Base-by-base conservation (phyloP, 106 monocot species). In the Cymbidium sinense region DNA sequence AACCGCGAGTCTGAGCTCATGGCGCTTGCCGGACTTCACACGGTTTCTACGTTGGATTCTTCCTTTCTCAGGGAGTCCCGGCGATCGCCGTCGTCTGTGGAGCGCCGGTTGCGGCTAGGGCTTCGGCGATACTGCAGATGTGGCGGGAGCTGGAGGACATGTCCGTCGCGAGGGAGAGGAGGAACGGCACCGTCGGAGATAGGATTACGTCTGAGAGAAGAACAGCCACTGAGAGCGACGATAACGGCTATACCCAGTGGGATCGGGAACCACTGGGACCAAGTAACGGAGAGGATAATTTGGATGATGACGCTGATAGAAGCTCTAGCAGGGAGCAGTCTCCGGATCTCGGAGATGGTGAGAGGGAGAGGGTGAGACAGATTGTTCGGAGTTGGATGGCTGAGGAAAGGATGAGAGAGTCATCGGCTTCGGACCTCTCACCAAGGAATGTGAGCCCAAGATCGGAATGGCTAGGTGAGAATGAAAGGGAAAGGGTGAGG, bases 1-100 rank as follows among this genome's bases (percentile, higher is more conserved):
- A 93, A 91, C 70, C 88, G 93, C 18, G 95, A 96, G 90, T 85
- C 88, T 30, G 95, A 96, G 85, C 91, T 96, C 35, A 83, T 96
- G 81, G 95, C 90, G 9, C 89, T 96, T 15, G 88, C 93, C 5
- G 86, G 93, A 13, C 82, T 96, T 43, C 95, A 96, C 78, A 89
- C 89, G 6, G 93, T 96, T 15, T 93, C 96, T 29, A 96, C 93
- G 93, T 88, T 94, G 39, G 91, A 91, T 58, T 83, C 88, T 12
- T 89, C 91, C 30, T 96, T 94, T 78, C 81, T 93, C 41, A 71
- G 86, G 27, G 87, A 87, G 67, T 41, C 87, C 2, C 67, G 81
- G 39, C 3, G 79, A 21, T 18, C 81, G 2, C 71, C 62, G n/a
- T 72, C 83, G 58, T 36, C 77, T 20, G 81, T 61, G 55, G 83